These are phyloP conservation scores for Nepenthes alata DNA, from an alignment of 179 eudicot species.

Conservation along the genomic window DNA sequence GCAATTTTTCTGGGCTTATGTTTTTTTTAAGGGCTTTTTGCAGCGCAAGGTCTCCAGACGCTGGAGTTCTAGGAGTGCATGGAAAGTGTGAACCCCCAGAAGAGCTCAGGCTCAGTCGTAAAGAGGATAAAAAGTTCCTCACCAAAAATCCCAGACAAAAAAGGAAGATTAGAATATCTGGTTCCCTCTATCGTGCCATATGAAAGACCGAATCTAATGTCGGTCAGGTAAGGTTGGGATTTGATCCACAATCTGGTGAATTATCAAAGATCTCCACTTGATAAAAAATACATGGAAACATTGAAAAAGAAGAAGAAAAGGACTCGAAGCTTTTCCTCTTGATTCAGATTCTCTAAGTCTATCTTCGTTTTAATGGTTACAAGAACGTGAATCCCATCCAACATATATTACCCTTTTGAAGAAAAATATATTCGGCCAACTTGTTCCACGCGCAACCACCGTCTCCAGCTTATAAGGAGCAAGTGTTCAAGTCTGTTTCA, in stretches of 20 bases:
- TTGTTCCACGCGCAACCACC: conserved; percentile 9
- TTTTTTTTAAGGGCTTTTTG: no score
- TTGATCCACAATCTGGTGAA: conserved; percentile 21
- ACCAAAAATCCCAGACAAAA: background rate
- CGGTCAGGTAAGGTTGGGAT: conserved; percentile 9
- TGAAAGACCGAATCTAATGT: background rate
- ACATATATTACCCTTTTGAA: conserved; percentile 1
- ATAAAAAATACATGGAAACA: conserved; percentile 3
- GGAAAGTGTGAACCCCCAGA: no score
- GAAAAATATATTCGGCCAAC: conserved; percentile 5
- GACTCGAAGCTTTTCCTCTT: conserved; percentile 11
- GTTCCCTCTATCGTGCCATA: background rate
- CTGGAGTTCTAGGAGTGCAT: no score
- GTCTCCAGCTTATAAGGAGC: conserved; percentile 29
- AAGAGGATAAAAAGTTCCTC: background rate
- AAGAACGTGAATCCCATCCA: conserved; percentile 22
- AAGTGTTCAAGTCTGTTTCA: conserved; percentile 12
- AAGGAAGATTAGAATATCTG: background rate
- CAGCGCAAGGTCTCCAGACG: no score
- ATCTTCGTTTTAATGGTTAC: conserved; percentile 6
- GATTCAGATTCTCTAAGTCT: conserved; percentile 12
- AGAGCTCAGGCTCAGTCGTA: no score
- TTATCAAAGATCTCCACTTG: conserved; percentile 22
- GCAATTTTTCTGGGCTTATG: no score
- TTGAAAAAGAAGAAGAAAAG: conserved; percentile 7